phyloP scores from a whole-genome alignment of 2,329 filamentous ascomycete genomes.

The Diaporthe vaccinii region DNA sequence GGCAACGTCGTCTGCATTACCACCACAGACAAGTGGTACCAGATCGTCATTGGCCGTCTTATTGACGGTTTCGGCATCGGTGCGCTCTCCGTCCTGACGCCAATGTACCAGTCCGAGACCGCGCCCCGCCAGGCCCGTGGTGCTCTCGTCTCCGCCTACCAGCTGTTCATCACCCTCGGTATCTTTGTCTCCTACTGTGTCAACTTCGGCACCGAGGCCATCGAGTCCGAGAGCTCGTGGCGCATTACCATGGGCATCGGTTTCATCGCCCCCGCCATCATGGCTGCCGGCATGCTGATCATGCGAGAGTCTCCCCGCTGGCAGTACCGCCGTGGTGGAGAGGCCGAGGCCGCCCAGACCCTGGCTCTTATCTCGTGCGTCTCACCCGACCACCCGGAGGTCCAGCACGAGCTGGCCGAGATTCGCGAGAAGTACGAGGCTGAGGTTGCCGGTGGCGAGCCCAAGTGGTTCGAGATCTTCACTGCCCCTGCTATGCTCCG shows the following conservation, averaged over 20 bases:
- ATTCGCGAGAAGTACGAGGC: conserved; percentile 41
- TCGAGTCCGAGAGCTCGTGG: conserved; percentile 66
- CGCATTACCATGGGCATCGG: conserved; percentile 72
- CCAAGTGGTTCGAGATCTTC: conserved; percentile 42
- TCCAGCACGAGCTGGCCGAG: conserved; percentile 39
- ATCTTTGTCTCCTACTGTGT: conserved; percentile 55
- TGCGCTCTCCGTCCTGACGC: conserved; percentile 74
- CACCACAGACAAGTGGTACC: conserved; percentile 70
- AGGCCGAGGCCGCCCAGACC: conserved; percentile 39
- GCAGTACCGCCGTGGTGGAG: conserved; percentile 44
- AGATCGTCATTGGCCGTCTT: conserved; percentile 75
- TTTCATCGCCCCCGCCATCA: conserved; percentile 65
- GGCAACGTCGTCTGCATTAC: conserved; percentile 78
- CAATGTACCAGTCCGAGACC: conserved; percentile 77
- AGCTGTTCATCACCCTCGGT: conserved; percentile 50
- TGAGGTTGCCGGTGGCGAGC: conserved; percentile 39
- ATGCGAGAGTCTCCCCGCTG: conserved; percentile 71
- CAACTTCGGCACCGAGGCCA: conserved; percentile 64
- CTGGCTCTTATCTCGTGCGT: conserved; percentile 37
- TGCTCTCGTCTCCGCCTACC: conserved; percentile 51
- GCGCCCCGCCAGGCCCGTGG: conserved; percentile 69
- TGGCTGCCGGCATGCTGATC: conserved; percentile 65
- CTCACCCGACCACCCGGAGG: conserved; percentile 36
- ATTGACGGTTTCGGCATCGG: conserved; percentile 78
- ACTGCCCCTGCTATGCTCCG: conserved; percentile 70